Evolutionary conservation across 2,329 filamentous ascomycete genomes (phyloP).

Genomic region (Aspergillus quadricinctus): DNA sequence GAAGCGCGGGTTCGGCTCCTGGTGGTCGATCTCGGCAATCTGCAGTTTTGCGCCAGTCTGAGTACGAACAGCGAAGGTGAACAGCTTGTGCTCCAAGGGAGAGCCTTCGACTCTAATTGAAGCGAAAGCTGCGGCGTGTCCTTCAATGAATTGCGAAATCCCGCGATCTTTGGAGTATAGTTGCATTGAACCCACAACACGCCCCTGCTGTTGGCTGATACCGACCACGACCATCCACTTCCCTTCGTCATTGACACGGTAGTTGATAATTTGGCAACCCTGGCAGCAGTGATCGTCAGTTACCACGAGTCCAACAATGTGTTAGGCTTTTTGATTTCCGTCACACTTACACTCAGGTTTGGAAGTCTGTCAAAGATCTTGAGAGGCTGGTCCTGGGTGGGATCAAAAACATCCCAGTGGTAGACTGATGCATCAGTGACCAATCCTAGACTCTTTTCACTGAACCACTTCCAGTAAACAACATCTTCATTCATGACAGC

Average conservation of each 20-base stretch:
- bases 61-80: conserved; percentile 91
- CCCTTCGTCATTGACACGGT: conserved; percentile 88
- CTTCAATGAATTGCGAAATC: conserved; percentile 97
- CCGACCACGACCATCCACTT: conserved; percentile 99
- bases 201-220: conserved; percentile 87
- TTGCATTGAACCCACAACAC: conserved; percentile 94
- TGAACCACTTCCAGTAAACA: conserved; percentile 99
- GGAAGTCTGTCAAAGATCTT: conserved; percentile 94
- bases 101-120: conserved; percentile 85
- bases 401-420: conserved; percentile 96
- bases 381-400: conserved; percentile 69
- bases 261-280: conserved; percentile 99
- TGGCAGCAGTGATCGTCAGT: conserved; percentile 33
- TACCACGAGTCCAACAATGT: not conserved
- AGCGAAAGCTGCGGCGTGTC: conserved; percentile 92
- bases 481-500: conserved; percentile 96
- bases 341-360: conserved; percentile 69
- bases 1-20: conserved; percentile 82
- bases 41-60: conserved; percentile 90
- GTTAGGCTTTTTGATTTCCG: not conserved
- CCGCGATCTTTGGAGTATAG: conserved; percentile 93
- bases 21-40: conserved; percentile 94
- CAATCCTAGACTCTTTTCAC: conserved; percentile 78
- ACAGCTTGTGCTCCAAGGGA: conserved; percentile 86
- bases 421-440: conserved; percentile 89